Evolutionary conservation across 1,139 yeast genomes (phyloP), one percentile per base, ranked within the genome.

Genomic region (Candida pseudoviswanathii): DNA sequence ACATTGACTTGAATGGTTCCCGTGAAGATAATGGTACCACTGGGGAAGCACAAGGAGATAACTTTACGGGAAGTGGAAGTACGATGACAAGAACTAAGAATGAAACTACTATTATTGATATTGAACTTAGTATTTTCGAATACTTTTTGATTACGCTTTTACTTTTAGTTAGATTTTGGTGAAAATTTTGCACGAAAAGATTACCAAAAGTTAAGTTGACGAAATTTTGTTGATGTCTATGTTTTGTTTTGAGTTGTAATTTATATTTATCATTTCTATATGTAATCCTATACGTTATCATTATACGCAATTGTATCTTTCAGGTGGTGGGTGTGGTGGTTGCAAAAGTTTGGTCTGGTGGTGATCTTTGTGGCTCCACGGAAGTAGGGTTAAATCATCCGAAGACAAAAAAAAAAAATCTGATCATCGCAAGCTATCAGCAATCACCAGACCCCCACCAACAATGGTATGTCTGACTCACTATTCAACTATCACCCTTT

Each of bases 381-480:
- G 16, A 5, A 21, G 25, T 3, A 5, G 4, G 3, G 27, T 21
- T 2, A 22, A 37, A 22, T 37, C 4, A 39, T 5, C 9, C 4
- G n/a, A 30, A 4, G 24, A 30, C 30, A 41, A 41, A 41, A 41
- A 41, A 41, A 41, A 41, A 41, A 41, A 22, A 10, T 41, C n/a
- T 31, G 22, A 10, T 41, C 44, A 41, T 41, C 44, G 37, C 44
- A 30, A 30, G 43, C 5, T 9, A 22, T 8, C 27, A 36, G 11
- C 11, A 32, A 32, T 16, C 16, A 16, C 16, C 16, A 16, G 16
- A 16, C 25, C 22, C n/a, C 22, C 36, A 41, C 7, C 24, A 11
- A 25, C 38, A 41, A 41, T 41, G 44, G 44, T 41, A 41, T 41
- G 44, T 41, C 9, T 9, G 21, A 5, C 10, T 4, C 4, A 6